Conservation (phyloP, 2,329 filamentous ascomycete species). For the Colletotrichum sp. region DNA sequence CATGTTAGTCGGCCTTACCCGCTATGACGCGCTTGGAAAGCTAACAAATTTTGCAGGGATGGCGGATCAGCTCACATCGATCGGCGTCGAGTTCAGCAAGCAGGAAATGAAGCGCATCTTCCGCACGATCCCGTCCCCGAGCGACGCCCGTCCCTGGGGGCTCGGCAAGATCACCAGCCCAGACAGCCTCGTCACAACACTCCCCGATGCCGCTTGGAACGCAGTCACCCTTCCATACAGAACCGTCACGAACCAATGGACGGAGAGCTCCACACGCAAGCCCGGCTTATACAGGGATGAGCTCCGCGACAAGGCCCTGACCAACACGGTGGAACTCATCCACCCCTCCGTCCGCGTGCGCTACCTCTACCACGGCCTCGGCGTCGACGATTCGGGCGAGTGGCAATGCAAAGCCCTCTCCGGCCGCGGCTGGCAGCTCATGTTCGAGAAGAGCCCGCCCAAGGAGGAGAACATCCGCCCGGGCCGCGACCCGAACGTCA, state of each 20-base stretch:
- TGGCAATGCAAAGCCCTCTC: slow-evolving; percentile 25
- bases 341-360: slow-evolving; percentile 35
- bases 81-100: slow-evolving; percentile 27
- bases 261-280: slow-evolving; percentile 11
- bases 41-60: slow-evolving; percentile 13
- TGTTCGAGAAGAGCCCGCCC: background rate
- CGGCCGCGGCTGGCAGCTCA: slow-evolving; percentile 16
- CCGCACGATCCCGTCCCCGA: slow-evolving; percentile 5
- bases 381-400: slow-evolving; percentile 30
- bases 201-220: slow-evolving; percentile 3
- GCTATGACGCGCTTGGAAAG: background rate
- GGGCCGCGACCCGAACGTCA: background rate
- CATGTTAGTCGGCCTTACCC: background rate
- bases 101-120: slow-evolving; percentile 24
- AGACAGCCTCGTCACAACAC: background rate
- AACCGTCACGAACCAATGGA: background rate
- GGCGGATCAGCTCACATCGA: slow-evolving; percentile 26
- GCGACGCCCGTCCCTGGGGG: slow-evolving; percentile 19
- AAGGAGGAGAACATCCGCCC: background rate
- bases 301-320: background rate
- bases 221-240: background rate
- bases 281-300: slow-evolving; percentile 28
- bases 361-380: slow-evolving; percentile 30
- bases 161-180: slow-evolving; percentile 25
- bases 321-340: slow-evolving; percentile 29